Conservation (phyloP, 192 early-diverging fungal species). For the Coemansia sp. region DNA sequence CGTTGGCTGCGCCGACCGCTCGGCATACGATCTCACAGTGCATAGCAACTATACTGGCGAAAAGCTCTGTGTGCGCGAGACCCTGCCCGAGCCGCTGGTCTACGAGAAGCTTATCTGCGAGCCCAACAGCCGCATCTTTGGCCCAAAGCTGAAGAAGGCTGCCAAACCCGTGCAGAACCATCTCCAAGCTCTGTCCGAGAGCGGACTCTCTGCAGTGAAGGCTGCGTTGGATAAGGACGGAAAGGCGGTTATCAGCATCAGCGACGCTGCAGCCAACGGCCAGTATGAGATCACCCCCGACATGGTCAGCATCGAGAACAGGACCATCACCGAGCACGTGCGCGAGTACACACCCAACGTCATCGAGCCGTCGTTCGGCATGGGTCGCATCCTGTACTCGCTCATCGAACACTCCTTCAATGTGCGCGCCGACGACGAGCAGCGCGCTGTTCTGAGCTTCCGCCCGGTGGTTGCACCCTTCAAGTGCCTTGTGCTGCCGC, state of each 20-base stretch:
- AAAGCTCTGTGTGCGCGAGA: slow-evolving; percentile 92
- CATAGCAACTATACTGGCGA: slow-evolving; percentile 89
- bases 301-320: slow-evolving; percentile 51
- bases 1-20: slow-evolving; percentile 99
- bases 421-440: slow-evolving; percentile 87
- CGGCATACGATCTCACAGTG: slow-evolving; percentile 94
- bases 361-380: slow-evolving; percentile 99
- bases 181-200: slow-evolving; percentile 62
- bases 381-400: slow-evolving; percentile 96
- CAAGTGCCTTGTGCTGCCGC: slow-evolving; percentile 90
- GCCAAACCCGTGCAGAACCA: slow-evolving; percentile 86
- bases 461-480: slow-evolving; percentile 89
- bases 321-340: slow-evolving; percentile 60
- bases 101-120: slow-evolving; percentile 79
- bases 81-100: slow-evolving; percentile 78
- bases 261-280: slow-evolving; percentile 30
- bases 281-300: slow-evolving; percentile 46
- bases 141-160: slow-evolving; percentile 89
- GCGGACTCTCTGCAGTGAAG: slow-evolving; percentile 60
- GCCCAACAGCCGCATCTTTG: slow-evolving; percentile 93
- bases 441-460: slow-evolving; percentile 89
- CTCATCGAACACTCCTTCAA: slow-evolving; percentile 95
- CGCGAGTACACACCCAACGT: slow-evolving; percentile 98
- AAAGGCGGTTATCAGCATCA: slow-evolving; percentile 31
- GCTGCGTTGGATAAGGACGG: slow-evolving; percentile 28